These are phyloP conservation scores for Cryomyces antarcticus DNA, from an alignment of 495 filamentous ascomycete genomes.

Conservation along the genomic window DNA sequence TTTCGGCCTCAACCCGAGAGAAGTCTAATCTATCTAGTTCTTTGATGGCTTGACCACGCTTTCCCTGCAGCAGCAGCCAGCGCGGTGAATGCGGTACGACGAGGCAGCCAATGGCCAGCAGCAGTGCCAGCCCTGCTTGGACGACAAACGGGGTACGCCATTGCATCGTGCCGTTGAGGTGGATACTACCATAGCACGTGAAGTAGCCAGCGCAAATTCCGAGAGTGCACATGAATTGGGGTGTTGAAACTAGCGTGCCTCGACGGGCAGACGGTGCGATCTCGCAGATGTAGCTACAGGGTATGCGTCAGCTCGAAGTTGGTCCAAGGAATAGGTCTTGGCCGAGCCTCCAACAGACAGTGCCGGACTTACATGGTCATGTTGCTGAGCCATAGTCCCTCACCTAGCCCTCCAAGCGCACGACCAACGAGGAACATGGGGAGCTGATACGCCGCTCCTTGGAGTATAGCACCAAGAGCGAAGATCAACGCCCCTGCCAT, in stretches of 20 bases:
- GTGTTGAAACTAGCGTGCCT: constrained; percentile 7
- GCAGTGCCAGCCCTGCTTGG: background rate
- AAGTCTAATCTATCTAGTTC: constrained; percentile 8
- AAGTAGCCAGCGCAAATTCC: constrained; percentile 11
- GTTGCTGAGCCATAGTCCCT: constrained; percentile 8
- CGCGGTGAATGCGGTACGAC: constrained; percentile 27
- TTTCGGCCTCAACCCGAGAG: constrained; percentile 15
- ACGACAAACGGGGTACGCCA: constrained; percentile 13
- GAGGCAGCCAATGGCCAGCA: constrained; percentile 3
- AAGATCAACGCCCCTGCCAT: constrained; percentile 7
- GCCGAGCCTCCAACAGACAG: background rate
- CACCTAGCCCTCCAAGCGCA: constrained; percentile 6
- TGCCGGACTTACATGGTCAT: constrained; percentile 5
- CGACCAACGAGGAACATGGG: constrained; percentile 8
- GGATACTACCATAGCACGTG: constrained; percentile 10
- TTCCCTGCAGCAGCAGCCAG: constrained; percentile 26
- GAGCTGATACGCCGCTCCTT: constrained; percentile 3
- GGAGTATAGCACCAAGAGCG: constrained; percentile 6
- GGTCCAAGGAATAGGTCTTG: background rate
- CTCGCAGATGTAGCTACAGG: constrained; percentile 9
- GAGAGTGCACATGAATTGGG: constrained; percentile 6
- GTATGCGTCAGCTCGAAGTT: background rate
- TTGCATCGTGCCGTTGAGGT: constrained; percentile 6
- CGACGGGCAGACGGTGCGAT: constrained; percentile 8
- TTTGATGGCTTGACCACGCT: constrained; percentile 16